Conservation (phyloP, 2,329 filamentous ascomycete species). For the Conoideocrella luteorostrata region DNA sequence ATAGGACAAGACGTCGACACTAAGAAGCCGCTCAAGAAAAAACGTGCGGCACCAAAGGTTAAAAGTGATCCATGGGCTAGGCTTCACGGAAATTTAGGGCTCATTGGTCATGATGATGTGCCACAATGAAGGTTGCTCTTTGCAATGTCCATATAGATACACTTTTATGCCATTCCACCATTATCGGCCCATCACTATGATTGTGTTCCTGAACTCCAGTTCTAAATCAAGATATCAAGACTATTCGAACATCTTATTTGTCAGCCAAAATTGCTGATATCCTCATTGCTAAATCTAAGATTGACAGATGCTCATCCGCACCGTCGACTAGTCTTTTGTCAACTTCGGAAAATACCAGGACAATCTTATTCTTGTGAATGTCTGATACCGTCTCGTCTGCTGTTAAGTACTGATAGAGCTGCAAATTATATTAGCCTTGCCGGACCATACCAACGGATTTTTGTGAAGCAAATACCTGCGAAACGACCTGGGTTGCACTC, state of each 20-base stretch:
- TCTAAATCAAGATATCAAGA: not conserved
- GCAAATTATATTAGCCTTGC: constrained; percentile 12
- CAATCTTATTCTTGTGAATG: constrained; percentile 82
- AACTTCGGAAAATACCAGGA: constrained; percentile 82
- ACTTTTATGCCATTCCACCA: not conserved
- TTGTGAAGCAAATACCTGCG: constrained; percentile 51
- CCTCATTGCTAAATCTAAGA: constrained; percentile 77
- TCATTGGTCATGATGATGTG: constrained; percentile 35
- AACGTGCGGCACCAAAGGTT: constrained; percentile 11
- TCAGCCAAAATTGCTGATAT: constrained; percentile 66
- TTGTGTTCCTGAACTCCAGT: constrained; percentile 3
- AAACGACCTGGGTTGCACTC: constrained; percentile 84
- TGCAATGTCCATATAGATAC: constrained; percentile 2
- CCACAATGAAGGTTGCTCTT: constrained; percentile 1
- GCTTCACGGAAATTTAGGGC: constrained; percentile 47
- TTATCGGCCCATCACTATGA: not conserved
- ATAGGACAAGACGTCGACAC: constrained; percentile 12
- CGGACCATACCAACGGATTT: constrained; percentile 3
- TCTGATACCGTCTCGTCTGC: constrained; percentile 81
- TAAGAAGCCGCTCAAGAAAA: constrained; percentile 13
- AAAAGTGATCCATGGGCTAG: constrained; percentile 40
- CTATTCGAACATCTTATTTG: constrained; percentile 17
- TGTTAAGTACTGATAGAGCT: constrained; percentile 77
- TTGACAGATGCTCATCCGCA: constrained; percentile 87
- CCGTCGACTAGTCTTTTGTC: constrained; percentile 94